Percentiles rank a stretch among this genome's conserved stretches.
Conservation (phyloP, 1,284 basidiomycete genomes). For the Melampsora americana region DNA sequence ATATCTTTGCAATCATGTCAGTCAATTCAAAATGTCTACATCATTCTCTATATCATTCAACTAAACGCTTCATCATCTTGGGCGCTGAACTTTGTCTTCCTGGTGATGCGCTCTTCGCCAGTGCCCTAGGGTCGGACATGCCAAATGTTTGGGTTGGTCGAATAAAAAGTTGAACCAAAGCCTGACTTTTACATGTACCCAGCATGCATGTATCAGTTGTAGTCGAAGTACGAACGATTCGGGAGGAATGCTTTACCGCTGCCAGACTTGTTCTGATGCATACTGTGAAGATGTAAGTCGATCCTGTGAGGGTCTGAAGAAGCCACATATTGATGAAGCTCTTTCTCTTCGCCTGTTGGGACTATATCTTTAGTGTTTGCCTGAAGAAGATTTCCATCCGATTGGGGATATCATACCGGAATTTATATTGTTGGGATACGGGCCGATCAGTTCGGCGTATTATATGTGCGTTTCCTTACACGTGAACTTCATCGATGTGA, state of each 20-base stretch:
- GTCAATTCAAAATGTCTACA: slow-evolving; percentile 41
- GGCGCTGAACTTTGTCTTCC: neutral
- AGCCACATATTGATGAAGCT: no score
- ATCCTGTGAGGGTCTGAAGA: no score
- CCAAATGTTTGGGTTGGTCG: slow-evolving; percentile 57
- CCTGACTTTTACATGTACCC: slow-evolving; percentile 56
- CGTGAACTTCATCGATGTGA: neutral
- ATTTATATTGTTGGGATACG: slow-evolving; percentile 30
- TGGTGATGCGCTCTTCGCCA: slow-evolving; percentile 2
- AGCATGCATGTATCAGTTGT: slow-evolving; percentile 60
- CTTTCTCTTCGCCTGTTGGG: neutral
- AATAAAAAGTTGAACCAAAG: slow-evolving; percentile 47
- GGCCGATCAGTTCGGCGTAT: neutral
- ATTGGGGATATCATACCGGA: slow-evolving; percentile 32
- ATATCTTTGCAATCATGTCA: slow-evolving; percentile 55
- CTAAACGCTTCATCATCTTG: neutral
- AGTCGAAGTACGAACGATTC: slow-evolving; percentile 56
- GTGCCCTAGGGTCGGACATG: slow-evolving; percentile 64
- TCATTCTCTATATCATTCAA: neutral
- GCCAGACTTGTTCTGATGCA: slow-evolving; percentile 62
- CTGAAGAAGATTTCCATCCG: slow-evolving; percentile 23
- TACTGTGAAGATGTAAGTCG: slow-evolving; percentile 61
- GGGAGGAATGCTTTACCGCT: slow-evolving; percentile 62
- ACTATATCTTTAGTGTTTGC: slow-evolving; percentile 9
- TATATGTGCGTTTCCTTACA: slow-evolving; percentile 12